Percentiles rank a stretch among this genome's conserved stretches.
Conservation (phyloP, 1,139 yeast genomes). For the Entelexis paramagnoliae region DNA sequence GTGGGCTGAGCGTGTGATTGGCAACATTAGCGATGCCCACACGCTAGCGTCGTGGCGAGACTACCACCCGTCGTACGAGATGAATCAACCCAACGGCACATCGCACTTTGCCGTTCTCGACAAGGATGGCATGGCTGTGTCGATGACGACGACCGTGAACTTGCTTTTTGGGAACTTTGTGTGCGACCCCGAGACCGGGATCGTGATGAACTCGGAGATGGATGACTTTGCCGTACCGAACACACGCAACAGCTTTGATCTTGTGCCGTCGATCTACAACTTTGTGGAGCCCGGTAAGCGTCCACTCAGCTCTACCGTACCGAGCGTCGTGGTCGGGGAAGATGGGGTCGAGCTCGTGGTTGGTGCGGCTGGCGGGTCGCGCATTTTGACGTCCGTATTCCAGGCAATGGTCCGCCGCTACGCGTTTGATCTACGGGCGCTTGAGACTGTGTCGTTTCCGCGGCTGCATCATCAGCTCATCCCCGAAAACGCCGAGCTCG, state of each 20-base stretch:
- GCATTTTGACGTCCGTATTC: slow-evolving; percentile 74
- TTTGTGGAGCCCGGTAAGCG: slow-evolving; percentile 64
- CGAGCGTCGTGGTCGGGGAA: slow-evolving; percentile 52
- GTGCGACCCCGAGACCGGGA: slow-evolving; percentile 71
- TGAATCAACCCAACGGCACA: slow-evolving; percentile 75
- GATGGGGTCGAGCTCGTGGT: slow-evolving; percentile 47
- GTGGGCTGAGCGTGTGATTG: slow-evolving; percentile 48
- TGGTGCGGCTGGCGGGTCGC: slow-evolving; percentile 93
- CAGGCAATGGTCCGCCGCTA: slow-evolving; percentile 65
- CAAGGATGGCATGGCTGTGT: slow-evolving; percentile 55
- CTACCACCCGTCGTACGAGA: slow-evolving; percentile 69
- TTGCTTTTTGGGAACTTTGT: slow-evolving; percentile 71
- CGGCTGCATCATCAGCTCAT: slow-evolving; percentile 81
- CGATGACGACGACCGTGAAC: slow-evolving; percentile 87
- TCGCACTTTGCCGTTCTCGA: slow-evolving; percentile 77
- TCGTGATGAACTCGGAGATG: slow-evolving; percentile 83
- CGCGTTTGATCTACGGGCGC: slow-evolving; percentile 46
- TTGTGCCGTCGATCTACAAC: slow-evolving; percentile 72
- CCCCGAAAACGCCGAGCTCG: slow-evolving; percentile 60
- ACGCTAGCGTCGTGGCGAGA: slow-evolving; percentile 58
- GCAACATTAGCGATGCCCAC: slow-evolving; percentile 41
- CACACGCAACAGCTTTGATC: slow-evolving; percentile 61
- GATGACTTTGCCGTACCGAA: slow-evolving; percentile 82
- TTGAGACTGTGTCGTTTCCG: slow-evolving; percentile 65
- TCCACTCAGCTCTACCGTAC: slow-evolving; percentile 77